phyloP scores from a whole-genome alignment of 2,329 filamentous ascomycete genomes.

The Sporothrix brasiliensis region DNA sequence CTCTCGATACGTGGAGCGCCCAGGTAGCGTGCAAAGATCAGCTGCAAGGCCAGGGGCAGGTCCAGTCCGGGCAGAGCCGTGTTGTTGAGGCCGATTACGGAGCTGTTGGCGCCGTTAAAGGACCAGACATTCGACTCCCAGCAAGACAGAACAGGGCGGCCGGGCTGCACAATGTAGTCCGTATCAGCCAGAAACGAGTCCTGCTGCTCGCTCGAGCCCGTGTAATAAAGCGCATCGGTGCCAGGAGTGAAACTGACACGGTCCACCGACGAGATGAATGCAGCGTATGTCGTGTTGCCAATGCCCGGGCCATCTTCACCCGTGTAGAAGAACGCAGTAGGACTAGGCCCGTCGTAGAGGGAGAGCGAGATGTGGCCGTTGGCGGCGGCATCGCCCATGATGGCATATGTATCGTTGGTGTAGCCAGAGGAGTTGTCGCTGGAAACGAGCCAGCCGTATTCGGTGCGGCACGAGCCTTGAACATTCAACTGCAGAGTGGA shows the following conservation, averaged over 20 bases:
- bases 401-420: slow-evolving; percentile 35
- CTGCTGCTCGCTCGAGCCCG: slow-evolving; percentile 1
- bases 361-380: slow-evolving; percentile 34
- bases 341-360: slow-evolving; percentile 33
- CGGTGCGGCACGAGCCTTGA: slow-evolving; percentile 40
- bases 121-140: slow-evolving; percentile 41
- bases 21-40: slow-evolving; percentile 35
- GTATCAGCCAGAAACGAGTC: slow-evolving; percentile 23
- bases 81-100: slow-evolving; percentile 34
- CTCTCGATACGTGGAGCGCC: slow-evolving; percentile 35
- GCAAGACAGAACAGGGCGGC: slow-evolving; percentile 39
- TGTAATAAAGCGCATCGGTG: slow-evolving; percentile 39
- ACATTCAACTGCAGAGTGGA: slow-evolving; percentile 38
- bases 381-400: slow-evolving; percentile 28
- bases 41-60: slow-evolving; percentile 35
- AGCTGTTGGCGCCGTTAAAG: slow-evolving; percentile 37
- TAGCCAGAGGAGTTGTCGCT: slow-evolving; percentile 32
- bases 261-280: slow-evolving; percentile 39
- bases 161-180: slow-evolving; percentile 35
- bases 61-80: slow-evolving; percentile 38
- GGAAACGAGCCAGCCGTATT: slow-evolving; percentile 39
- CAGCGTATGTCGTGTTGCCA: slow-evolving; percentile 39
- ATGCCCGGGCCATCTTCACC: slow-evolving; percentile 28
- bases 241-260: slow-evolving; percentile 39
- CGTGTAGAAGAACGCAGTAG: slow-evolving; percentile 31